These are phyloP conservation scores for Pyrenopolyporus hunteri DNA, from an alignment of 495 filamentous ascomycete species.

Conservation along the genomic window DNA sequence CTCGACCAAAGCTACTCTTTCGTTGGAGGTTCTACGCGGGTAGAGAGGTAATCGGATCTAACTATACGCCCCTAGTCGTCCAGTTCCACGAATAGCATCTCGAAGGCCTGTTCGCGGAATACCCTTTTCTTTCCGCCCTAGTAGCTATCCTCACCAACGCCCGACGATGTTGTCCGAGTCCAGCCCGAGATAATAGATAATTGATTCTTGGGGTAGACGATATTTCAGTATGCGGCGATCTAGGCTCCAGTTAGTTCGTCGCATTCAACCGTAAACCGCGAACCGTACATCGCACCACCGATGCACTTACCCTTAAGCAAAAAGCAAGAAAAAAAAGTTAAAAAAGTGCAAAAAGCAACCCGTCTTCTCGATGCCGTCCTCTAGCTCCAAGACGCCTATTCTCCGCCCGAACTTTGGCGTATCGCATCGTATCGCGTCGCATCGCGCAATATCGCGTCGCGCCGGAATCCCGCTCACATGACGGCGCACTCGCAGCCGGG, in stretches of 20 bases:
- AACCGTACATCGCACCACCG: too few relatives aligned
- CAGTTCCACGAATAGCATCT: background rate
- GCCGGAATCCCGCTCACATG: too few relatives aligned
- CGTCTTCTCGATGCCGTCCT: background rate
- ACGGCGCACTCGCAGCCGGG: slow-evolving; percentile 46
- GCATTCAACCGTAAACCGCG: background rate
- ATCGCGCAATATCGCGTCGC: too few relatives aligned
- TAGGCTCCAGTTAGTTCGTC: background rate
- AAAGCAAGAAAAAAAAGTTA: too few relatives aligned
- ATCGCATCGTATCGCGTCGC: too few relatives aligned
- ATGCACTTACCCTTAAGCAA: background rate
- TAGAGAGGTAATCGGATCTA: background rate
- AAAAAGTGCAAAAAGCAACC: too few relatives aligned
- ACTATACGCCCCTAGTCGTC: background rate
- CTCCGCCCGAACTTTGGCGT: too few relatives aligned
- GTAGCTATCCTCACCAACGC: background rate
- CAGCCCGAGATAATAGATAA: background rate
- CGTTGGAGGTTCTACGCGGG: background rate
- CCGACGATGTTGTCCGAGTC: background rate
- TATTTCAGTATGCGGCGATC: background rate
- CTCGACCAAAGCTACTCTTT: background rate
- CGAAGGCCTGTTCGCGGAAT: background rate
- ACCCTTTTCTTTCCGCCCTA: background rate
- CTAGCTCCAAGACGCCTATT: background rate
- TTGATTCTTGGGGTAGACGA: background rate